Conservation (phyloP, 192 early-diverging fungal genomes). For the Entomortierella beljakovae region DNA sequence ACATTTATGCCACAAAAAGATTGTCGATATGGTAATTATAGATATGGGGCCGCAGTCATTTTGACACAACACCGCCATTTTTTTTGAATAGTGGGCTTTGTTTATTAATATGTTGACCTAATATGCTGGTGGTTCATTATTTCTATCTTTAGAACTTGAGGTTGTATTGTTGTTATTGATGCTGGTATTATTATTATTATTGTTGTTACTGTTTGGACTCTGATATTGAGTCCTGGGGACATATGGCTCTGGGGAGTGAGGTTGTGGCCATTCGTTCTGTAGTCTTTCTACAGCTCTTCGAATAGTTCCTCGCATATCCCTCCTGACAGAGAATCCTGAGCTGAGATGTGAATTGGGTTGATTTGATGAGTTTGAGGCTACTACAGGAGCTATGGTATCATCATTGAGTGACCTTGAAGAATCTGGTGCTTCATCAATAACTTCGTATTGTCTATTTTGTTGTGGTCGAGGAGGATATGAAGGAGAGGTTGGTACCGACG, state of each 20-base stretch:
- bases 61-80: too few relatives aligned
- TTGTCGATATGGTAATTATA: too few relatives aligned
- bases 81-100: too few relatives aligned
- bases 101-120: too few relatives aligned
- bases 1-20: too few relatives aligned
- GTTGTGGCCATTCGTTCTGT: constrained; percentile 49
- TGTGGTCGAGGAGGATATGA: constrained; percentile 26
- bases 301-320: constrained; percentile 43
- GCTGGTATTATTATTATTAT: not conserved
- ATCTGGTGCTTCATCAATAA: not conserved
- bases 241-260: constrained; percentile 8
- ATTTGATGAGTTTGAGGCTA: not conserved
- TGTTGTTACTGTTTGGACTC: not conserved
- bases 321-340: constrained; percentile 17
- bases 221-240: constrained; percentile 32
- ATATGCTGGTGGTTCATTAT: not conserved
- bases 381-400: not conserved
- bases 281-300: constrained; percentile 41
- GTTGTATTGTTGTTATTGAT: not conserved
- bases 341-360: not conserved
- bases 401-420: not conserved
- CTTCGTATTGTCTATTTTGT: constrained; percentile 6
- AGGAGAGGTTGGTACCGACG: not conserved
- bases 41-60: too few relatives aligned
- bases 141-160: not conserved